These are phyloP conservation scores for Endogone sp. DNA, from an alignment of 192 early-diverging fungal species.

Conservation along the genomic window DNA sequence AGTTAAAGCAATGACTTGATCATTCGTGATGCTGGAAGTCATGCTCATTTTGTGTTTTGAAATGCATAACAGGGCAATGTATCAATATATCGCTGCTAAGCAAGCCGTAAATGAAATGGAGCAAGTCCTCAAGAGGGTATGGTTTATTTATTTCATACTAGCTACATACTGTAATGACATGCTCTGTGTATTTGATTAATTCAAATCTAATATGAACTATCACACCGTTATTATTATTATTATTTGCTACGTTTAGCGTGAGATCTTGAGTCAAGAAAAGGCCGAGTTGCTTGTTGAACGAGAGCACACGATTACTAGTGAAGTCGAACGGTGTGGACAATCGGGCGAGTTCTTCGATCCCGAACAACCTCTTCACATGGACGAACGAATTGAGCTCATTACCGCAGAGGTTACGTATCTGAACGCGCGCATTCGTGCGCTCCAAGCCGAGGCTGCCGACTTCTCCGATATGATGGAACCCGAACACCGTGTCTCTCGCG, in stretches of 20 bases:
- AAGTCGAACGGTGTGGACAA: slow-evolving; percentile 22
- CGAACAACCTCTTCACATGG: slow-evolving; percentile 41
- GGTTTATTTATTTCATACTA: background rate
- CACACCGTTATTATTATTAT: background rate
- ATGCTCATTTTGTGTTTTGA: background rate
- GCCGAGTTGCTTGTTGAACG: slow-evolving; percentile 45
- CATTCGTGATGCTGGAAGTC: background rate
- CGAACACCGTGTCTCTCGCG: slow-evolving; percentile 7
- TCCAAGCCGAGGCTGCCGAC: slow-evolving; percentile 47
- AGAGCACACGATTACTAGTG: slow-evolving; percentile 32
- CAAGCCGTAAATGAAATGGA: slow-evolving; percentile 50
- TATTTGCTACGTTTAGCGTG: slow-evolving; percentile 29
- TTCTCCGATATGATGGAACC: slow-evolving; percentile 11
- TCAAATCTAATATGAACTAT: too few species aligned
- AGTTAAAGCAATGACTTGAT: background rate
- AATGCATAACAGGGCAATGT: slow-evolving; percentile 28
- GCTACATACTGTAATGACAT: too few species aligned
- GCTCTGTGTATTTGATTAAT: too few species aligned
- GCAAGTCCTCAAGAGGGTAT: slow-evolving; percentile 13
- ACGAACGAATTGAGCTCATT: slow-evolving; percentile 54
- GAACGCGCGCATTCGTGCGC: slow-evolving; percentile 42
- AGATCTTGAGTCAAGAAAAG: slow-evolving; percentile 42
- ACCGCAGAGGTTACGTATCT: slow-evolving; percentile 54
- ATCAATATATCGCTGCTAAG: slow-evolving; percentile 48
- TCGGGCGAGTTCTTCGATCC: slow-evolving; percentile 17